Evolutionary conservation across 2,329 filamentous ascomycete genomes (phyloP).

Genomic region (Talaromyces islandicus): DNA sequence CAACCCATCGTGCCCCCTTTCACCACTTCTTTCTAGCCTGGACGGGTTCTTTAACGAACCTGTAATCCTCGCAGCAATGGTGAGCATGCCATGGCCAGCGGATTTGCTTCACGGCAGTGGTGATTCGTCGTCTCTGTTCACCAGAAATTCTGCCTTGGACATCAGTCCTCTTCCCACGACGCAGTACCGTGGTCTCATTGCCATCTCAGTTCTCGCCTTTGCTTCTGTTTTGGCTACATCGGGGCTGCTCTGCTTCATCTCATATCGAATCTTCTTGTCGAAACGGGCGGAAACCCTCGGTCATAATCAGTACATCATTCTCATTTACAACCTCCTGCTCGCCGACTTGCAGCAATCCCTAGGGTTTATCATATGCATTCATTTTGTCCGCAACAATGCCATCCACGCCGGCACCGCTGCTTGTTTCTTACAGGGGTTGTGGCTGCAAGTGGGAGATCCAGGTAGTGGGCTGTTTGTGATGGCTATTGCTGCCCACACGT

Average conservation of each 20-base stretch:
- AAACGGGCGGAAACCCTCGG: slow-evolving; percentile 43
- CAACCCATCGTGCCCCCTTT: neutral
- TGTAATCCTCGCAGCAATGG: neutral
- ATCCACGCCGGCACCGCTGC: slow-evolving; percentile 39
- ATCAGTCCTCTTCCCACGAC: slow-evolving; percentile 15
- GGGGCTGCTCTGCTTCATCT: slow-evolving; percentile 42
- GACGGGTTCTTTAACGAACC: neutral
- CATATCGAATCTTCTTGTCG: slow-evolving; percentile 48
- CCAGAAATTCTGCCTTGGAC: slow-evolving; percentile 21
- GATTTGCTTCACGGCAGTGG: neutral
- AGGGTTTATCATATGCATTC: slow-evolving; percentile 40
- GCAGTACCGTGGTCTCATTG: slow-evolving; percentile 38
- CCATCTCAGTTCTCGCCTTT: slow-evolving; percentile 41
- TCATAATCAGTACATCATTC: slow-evolving; percentile 49
- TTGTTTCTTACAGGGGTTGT: slow-evolving; percentile 48
- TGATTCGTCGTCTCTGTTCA: neutral
- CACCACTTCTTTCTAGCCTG: neutral
- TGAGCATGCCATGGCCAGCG: neutral
- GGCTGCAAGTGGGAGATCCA: slow-evolving; percentile 49
- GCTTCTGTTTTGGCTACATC: slow-evolving; percentile 43
- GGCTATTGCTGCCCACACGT: slow-evolving; percentile 51
- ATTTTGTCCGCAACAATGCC: slow-evolving; percentile 41
- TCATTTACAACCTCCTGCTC: slow-evolving; percentile 48
- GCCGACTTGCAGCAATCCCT: slow-evolving; percentile 47
- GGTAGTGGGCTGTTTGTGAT: slow-evolving; percentile 49